Percentiles rank a stretch among this genome's conserved stretches.
phyloP scores from a whole-genome alignment of 331 rosid genomes.

The Telfairia occidentalis region DNA sequence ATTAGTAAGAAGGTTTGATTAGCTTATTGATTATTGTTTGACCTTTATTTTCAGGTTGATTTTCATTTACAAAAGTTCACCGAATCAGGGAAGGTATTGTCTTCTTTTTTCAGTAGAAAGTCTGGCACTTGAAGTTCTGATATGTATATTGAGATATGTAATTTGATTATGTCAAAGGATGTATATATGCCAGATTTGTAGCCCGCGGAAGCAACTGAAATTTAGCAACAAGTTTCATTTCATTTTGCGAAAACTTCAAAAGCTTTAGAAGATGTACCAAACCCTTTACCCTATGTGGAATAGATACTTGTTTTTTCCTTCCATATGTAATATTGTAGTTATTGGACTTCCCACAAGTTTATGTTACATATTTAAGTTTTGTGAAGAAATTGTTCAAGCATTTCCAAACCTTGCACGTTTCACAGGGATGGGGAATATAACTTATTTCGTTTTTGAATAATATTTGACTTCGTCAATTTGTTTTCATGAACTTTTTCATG shows the following conservation, averaged over 20 bases:
- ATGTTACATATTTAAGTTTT: not conserved
- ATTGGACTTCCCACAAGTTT: not conserved
- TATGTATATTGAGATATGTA: slow-evolving; percentile 56
- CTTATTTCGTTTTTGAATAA: too few species aligned
- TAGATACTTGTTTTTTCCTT: not conserved
- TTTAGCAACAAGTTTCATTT: slow-evolving; percentile 26
- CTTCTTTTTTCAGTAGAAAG: slow-evolving; percentile 64
- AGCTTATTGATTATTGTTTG: not conserved
- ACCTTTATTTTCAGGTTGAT: slow-evolving; percentile 65
- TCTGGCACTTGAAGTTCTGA: slow-evolving; percentile 47
- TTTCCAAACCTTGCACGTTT: not conserved
- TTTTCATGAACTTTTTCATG: not conserved
- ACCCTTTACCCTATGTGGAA: slow-evolving; percentile 20
- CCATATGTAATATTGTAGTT: not conserved
- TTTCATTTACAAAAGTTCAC: slow-evolving; percentile 59
- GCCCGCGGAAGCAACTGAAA: slow-evolving; percentile 35
- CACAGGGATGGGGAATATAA: not conserved
- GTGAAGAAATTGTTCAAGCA: not conserved
- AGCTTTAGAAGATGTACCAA: slow-evolving; percentile 23
- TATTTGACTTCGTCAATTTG: slow-evolving; percentile 2
- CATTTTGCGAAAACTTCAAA: slow-evolving; percentile 26
- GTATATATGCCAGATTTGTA: slow-evolving; percentile 30
- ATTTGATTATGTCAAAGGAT: slow-evolving; percentile 51
- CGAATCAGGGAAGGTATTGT: slow-evolving; percentile 59
- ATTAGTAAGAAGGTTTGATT: not conserved